Base-by-base conservation (phyloP, 805 yeast species). In the Metschnikowia rubicola region DNA sequence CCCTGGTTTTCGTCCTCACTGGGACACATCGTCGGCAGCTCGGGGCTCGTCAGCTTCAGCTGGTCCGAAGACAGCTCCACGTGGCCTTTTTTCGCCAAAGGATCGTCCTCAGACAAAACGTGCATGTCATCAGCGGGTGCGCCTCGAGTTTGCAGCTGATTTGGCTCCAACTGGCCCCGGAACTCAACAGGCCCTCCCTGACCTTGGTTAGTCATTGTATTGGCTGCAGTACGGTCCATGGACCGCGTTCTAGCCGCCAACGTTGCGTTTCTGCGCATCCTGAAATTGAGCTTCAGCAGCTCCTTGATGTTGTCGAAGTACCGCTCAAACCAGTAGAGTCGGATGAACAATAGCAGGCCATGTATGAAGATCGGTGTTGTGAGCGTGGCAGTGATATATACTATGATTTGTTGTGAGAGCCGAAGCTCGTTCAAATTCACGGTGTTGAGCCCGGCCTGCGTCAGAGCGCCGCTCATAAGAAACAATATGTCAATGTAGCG, bases 391-490 rank as follows among this genome's bases (percentile, higher is more conserved):
- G 81, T 50, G 10, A 87, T 53, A 61, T 84, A 88, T 2, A 92
- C 65, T 9, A 78, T 71, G 12, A 90, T 77, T 61, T 92, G 98
- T 65, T 94, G 99, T 67, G 84, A 92, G 38, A 86, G 63, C 0
- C 74, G 66, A 47, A 91, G 54, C 0, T 71, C 65, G 61, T 88
- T 88, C 34, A 84, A 53, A 56, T 89, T 80, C 21, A 88, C 72
- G 0, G 97, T 85, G 62, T 89, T 90, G 46, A 94, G 68, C 0
- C 99, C 99, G 0, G 97, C 96, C 61, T 92, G 97, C 1, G 98
- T 89, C 1, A 84, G 68, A 0, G 94, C 81, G 10, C 96, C 92
- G 10, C 83, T 71, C 0, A 90, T 77, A 46, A 88, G 70, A 63
- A 92, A 88, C 31, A 94, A 67, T 1, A 86, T 81, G 68, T 94